Base-by-base conservation (phyloP, 345 rosid genomes). In the Ceriops tagal region DNA sequence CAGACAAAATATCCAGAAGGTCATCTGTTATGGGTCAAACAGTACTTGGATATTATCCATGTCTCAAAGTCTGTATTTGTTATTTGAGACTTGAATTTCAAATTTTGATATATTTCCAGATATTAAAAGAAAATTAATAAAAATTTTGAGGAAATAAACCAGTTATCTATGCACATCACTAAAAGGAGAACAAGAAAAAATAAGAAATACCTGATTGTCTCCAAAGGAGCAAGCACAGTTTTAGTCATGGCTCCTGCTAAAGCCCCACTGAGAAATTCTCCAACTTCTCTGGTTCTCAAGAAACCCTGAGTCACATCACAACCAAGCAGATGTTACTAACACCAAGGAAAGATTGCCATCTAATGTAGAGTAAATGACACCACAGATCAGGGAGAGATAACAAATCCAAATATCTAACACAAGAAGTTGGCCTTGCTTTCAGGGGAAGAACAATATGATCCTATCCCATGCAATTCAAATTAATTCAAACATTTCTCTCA, bases 221-320 rank as follows among this genome's bases (percentile, higher is more conserved):
- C 99, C 28, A 96, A 84, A 68, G 99, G 99, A 82, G 99, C 99
- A 64, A 96, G 99, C 70, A 90, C 81, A 73, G 95, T 96, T 85
- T 96, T 96, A 35, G 99, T 86, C 99, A 96, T 90, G 30, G 96
- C 99, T 64, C 99, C 99, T 1, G 99, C 97, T 73, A 92, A 77
- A 74, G 99, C 99, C 64, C 97, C 98, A 69, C 99, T 96, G 52
- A 92, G 87, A 83, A 96, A 96, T 79, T 96, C 99, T 32, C 92
- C 81, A 34, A 78, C 92, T 89, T 89, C 99, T 72, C 96, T 89
- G 61, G 85, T 80, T 77, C 71, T 86, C 75, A 84, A 66, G 68
- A 85, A 77, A 79, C 73, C 87, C 99, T 90, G 84, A 78, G 76
- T 66, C 68, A 77, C 56, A 71, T 66, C n/a, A 61, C 59, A 77